Conservation (phyloP, 139 green algal genomes). For the Pycnococcus provasolii region DNA sequence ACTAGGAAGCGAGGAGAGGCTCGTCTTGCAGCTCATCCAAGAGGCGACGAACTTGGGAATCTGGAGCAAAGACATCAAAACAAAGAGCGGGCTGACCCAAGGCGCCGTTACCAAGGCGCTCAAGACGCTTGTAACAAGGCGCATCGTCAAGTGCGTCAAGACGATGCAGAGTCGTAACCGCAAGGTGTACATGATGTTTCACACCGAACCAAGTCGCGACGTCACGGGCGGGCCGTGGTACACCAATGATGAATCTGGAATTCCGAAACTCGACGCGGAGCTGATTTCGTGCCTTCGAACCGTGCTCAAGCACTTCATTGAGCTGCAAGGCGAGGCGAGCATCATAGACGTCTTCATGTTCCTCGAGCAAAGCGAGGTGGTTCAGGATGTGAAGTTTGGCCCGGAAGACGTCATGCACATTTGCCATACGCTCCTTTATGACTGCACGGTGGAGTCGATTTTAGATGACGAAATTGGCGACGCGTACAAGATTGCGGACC, state of each 20-base stretch:
- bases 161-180: conserved; percentile 32
- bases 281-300: no score
- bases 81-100: conserved; percentile 72
- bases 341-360: background rate
- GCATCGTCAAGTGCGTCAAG: conserved; percentile 81
- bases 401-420: conserved; percentile 59
- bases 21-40: conserved; percentile 80
- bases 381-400: conserved; percentile 40
- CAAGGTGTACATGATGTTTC: conserved; percentile 88
- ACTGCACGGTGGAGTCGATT: conserved; percentile 52
- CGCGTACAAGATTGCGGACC: conserved; percentile 12
- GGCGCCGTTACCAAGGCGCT: conserved; percentile 80
- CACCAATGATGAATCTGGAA: background rate
- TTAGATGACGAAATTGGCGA: background rate
- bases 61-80: conserved; percentile 84
- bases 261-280: no score
- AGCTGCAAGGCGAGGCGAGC: background rate
- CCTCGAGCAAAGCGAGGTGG: conserved; percentile 13
- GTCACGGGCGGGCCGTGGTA: conserved; percentile 89
- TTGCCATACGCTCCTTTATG: conserved; percentile 63
- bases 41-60: conserved; percentile 45
- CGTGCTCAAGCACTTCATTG: no score
- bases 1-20: conserved; percentile 63
- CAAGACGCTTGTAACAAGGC: conserved; percentile 67
- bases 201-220: conserved; percentile 77